Conservation (phyloP, 164 flowering plant genomes). For the Santalum album region DNA sequence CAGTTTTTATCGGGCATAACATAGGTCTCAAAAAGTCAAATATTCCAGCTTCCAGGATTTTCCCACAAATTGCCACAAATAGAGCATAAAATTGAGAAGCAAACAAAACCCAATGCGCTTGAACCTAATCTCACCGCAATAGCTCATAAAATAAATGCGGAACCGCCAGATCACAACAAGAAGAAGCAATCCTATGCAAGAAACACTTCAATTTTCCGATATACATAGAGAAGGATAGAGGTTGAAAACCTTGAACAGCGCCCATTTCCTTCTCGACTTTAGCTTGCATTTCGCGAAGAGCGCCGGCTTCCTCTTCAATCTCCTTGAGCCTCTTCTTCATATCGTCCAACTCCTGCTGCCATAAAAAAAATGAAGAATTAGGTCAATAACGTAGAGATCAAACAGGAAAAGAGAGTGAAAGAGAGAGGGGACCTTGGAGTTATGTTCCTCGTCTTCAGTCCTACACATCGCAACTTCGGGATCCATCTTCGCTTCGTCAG, state of each 20-base stretch:
- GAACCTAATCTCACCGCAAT: no score
- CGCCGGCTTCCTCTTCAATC: slow-evolving; percentile 45
- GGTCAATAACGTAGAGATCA: background rate
- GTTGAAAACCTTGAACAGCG: background rate
- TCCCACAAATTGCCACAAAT: no score
- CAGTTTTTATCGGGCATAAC: no score
- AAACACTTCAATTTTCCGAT: no score
- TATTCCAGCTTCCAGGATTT: no score
- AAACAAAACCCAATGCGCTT: no score
- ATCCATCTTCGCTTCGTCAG: slow-evolving; percentile 45
- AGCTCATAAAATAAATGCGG: no score
- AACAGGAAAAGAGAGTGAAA: background rate
- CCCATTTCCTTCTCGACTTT: background rate
- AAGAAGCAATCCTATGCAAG: no score
- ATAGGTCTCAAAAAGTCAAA: no score
- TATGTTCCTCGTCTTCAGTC: slow-evolving; percentile 23
- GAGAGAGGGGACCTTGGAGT: slow-evolving; percentile 24
- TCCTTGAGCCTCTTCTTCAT: slow-evolving; percentile 38
- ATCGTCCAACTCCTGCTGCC: slow-evolving; percentile 32
- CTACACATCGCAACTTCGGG: slow-evolving; percentile 30
- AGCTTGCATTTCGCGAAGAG: slow-evolving; percentile 28
- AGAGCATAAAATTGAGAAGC: no score
- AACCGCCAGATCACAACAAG: no score
- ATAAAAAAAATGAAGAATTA: background rate
- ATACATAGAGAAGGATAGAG: background rate